Conservation (phyloP, 116 monocot genomes). For the Iris pallida region DNA sequence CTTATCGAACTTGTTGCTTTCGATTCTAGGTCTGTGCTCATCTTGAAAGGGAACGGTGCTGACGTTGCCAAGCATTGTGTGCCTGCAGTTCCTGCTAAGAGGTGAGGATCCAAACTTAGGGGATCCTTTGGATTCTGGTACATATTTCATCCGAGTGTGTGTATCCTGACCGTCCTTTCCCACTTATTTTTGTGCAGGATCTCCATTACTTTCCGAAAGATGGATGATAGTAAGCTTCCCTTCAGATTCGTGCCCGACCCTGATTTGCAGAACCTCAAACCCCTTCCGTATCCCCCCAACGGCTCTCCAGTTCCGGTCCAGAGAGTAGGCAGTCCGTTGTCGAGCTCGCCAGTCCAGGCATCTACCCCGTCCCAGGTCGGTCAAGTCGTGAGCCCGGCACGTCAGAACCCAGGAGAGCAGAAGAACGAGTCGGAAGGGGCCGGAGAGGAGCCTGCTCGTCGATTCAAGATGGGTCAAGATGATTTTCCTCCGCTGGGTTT, state of each 20-base stretch:
- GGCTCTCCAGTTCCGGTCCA: background rate
- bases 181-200: conserved; percentile 26
- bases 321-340: background rate
- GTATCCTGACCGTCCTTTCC: background rate
- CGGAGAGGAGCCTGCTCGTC: background rate
- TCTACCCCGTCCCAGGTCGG: background rate
- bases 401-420: background rate
- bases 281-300: background rate
- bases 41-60: conserved; percentile 62
- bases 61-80: conserved; percentile 68
- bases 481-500: conserved; percentile 25
- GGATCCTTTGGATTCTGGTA: background rate
- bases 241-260: conserved; percentile 26
- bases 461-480: background rate
- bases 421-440: background rate
- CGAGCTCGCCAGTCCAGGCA: background rate
- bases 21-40: conserved; percentile 53
- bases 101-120: conserved; percentile 17
- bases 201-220: conserved; percentile 64
- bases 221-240: conserved; percentile 54
- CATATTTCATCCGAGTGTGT: background rate
- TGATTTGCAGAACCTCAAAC: conserved; percentile 29
- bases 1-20: background rate
- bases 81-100: conserved; percentile 41
- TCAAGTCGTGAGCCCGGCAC: background rate